Conservation (phyloP, 306 rosid genomes). For the Aeschynomene evenia region DNA sequence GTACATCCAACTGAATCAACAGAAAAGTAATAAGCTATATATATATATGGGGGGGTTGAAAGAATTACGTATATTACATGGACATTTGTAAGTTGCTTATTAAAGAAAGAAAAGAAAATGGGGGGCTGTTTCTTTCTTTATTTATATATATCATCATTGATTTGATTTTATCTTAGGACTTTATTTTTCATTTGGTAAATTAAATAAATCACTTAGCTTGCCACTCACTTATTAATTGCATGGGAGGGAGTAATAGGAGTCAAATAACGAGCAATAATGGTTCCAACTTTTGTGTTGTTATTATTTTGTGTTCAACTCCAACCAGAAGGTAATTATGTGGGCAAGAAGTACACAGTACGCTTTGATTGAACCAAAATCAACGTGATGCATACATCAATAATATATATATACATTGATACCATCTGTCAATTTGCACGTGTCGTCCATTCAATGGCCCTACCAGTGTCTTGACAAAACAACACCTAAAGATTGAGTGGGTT, state of each 20-base stretch:
- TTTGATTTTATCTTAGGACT: background rate
- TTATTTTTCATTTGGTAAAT: background rate
- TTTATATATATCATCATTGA: too few relatives aligned
- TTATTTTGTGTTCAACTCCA: background rate
- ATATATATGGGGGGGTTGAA: background rate
- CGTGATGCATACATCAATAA: constrained; percentile 13
- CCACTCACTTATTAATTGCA: background rate
- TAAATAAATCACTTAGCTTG: constrained; percentile 3
- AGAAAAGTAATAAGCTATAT: background rate
- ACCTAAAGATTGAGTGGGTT: background rate
- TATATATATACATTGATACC: constrained; percentile 17
- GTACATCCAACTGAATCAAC: constrained; percentile 27
- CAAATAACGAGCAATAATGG: background rate
- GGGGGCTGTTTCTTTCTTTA: background rate
- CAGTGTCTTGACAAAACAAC: constrained; percentile 13
- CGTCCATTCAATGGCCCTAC: constrained; percentile 26
- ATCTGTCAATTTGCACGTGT: constrained; percentile 31
- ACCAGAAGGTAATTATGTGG: background rate
- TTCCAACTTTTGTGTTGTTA: background rate
- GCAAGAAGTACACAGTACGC: constrained; percentile 6
- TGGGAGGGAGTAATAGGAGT: background rate
- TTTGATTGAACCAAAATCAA: constrained; percentile 15
- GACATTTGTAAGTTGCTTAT: background rate
- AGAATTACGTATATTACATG: background rate
- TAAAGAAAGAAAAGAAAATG: background rate